These are phyloP conservation scores for Rhodotorula mucilaginosa DNA, from an alignment of 1,284 basidiomycete genomes.

Conservation along the genomic window DNA sequence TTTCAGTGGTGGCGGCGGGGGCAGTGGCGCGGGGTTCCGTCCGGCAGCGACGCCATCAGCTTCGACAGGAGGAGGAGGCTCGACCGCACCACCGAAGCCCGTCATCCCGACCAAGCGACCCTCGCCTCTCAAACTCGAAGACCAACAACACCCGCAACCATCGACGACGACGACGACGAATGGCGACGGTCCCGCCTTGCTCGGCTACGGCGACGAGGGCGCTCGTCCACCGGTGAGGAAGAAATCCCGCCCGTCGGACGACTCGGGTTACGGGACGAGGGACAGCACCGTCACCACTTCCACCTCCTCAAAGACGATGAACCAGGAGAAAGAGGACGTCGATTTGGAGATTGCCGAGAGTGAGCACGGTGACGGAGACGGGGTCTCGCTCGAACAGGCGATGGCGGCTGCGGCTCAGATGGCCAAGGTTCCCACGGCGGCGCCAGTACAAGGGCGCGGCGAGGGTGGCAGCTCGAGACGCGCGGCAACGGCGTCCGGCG, in stretches of 20 bases:
- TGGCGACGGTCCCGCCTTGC: no score
- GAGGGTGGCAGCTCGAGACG: no score
- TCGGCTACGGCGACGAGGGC: background rate
- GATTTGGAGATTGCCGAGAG: conserved; percentile 18
- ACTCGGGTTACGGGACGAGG: conserved; percentile 7
- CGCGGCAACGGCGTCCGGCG: background rate
- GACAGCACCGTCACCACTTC: background rate
- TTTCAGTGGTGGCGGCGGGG: no score
- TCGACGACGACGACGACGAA: background rate
- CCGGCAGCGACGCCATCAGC: no score
- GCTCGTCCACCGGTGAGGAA: background rate
- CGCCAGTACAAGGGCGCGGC: background rate
- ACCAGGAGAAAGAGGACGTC: background rate
- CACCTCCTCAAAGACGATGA: background rate
- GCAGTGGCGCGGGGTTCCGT: no score
- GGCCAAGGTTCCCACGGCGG: background rate
- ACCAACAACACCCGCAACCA: background rate
- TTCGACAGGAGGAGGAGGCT: no score
- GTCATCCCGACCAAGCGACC: conserved; percentile 14
- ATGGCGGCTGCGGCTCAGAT: background rate
- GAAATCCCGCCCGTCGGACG: conserved; percentile 2
- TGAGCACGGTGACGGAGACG: conserved; percentile 18
- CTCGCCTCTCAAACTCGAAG: background rate
- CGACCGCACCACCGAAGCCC: background rate
- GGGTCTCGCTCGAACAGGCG: background rate